Evolutionary conservation across 148 eudicot species (phyloP), one percentile per base, ranked within the genome.

Genomic region (Salicornia ramosissima): DNA sequence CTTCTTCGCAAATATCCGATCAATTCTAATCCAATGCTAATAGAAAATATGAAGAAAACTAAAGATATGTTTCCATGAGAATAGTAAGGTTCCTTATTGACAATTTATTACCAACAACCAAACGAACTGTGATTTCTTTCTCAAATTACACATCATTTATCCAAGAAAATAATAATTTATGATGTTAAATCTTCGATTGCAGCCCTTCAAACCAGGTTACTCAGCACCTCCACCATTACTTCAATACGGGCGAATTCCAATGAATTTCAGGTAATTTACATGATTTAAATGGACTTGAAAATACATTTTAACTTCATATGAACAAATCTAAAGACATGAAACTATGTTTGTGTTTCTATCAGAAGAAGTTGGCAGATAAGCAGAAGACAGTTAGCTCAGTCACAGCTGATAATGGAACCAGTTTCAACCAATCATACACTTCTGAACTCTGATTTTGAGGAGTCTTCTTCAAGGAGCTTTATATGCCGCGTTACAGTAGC

Each of bases 211-310:
- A 79, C 97, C 94, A 64, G 96, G 91, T 34, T 92, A 92, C 53
- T 83, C 84, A n/a, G 97, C 97, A 65, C 97, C 97, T 30, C 91
- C 97, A 54, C 90, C 94, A 5, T 42, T 92, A n/a, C 57, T 90
- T 58, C 84, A 79, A 22, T 68, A 88, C 60, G 90, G 96, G 14
- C 77, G 71, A n/a, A 75, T 90, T 65, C 90, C 90, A 3, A 29
- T 88, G 59, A 85, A 82, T 70, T 64, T 90, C 57, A 90, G 97
- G 97, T 90, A 85, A 21, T 47, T 63, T 4, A 1, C n/a, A 56
- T 54, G 4, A 36, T 4, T 36, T 3, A 16, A 24, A 21, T 31
- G 60, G 19, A 45, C 51, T 4, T 29, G 21, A 45, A 15, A 22
- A 12, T 14, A 4, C 39, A 28, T 30, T 15, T 45, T 1, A 70